Conservation (phyloP, 306 rosid genomes). For the cucumber (Cucumis sativus) region Cucumber_9930_V3 NC_026661.2:18813001-18813500, state of each 20-base stretch:
- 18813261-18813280: background rate
- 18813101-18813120: background rate
- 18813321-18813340: slow-evolving; percentile 35
- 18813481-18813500: background rate
- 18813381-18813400: slow-evolving; percentile 70
- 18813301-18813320: background rate
- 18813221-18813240: slow-evolving; percentile 40
- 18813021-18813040: background rate
- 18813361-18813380: slow-evolving; percentile 61
- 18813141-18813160: slow-evolving; percentile 76
- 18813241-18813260: background rate
- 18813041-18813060: background rate
- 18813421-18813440: slow-evolving; percentile 65
- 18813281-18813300: background rate
- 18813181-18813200: slow-evolving; percentile 37
- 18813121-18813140: slow-evolving; percentile 85
- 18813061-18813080: background rate
- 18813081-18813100: background rate
- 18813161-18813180: slow-evolving; percentile 76
- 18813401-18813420: slow-evolving; percentile 71
- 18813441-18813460: slow-evolving; percentile 48
- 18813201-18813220: slow-evolving; percentile 74
- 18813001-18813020: background rate
- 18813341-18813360: slow-evolving; percentile 53
- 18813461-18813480: background rate